Base-by-base conservation (phyloP, 306 rosid species). In the Rosa chinensis region DNA sequence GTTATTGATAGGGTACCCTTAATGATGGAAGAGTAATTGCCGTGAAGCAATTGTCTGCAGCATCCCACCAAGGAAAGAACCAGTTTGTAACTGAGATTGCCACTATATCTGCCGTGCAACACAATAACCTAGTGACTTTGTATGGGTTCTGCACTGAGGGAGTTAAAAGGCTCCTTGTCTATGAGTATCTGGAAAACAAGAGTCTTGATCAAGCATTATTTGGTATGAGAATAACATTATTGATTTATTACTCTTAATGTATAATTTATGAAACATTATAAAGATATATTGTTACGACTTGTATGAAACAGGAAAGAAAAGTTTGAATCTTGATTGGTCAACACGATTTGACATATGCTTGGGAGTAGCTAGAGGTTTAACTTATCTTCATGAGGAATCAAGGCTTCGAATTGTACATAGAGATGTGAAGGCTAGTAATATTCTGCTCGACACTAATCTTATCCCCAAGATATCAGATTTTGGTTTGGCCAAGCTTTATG, bases 141-240 rank as follows among this genome's bases (percentile, higher is more conserved):
- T 86, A 88, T 16, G 97, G 98, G 56, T 94, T 92, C 77, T 94
- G 97, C 87, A 74, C 84, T 28, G 94, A 92, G 61, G 96, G 92
- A 66, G 81, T 78, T 35, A 84, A 89, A 72, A 76, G 89, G 58
- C 97, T 91, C 78, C 93, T 93, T 52, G 97, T 93, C 18, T 93
- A 91, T 10, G 95, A 93, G 86, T 93, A 81, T 80, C 84, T 91
- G 3, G 94, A 91, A 82, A 93, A 93, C 75, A 93, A 87, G 77
- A 91, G 98, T 77, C 97, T 91, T 75, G 98, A 90, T 85, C 95
- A 89, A 87, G 97, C 92, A 71, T 52, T 93, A 72, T 93, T 93
- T 83, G 97, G 97, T 93, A 89, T 44, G 87, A 47, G 50, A 75
- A 80, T 11, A 77, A 6, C 8, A 79, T 28, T 32, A 16, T 55